A percentile compares a stretch with the other conserved stretches of the same genome.
phyloP scores from a whole-genome alignment of 306 rosid species.

The Cicer pinnatifidum region DNA sequence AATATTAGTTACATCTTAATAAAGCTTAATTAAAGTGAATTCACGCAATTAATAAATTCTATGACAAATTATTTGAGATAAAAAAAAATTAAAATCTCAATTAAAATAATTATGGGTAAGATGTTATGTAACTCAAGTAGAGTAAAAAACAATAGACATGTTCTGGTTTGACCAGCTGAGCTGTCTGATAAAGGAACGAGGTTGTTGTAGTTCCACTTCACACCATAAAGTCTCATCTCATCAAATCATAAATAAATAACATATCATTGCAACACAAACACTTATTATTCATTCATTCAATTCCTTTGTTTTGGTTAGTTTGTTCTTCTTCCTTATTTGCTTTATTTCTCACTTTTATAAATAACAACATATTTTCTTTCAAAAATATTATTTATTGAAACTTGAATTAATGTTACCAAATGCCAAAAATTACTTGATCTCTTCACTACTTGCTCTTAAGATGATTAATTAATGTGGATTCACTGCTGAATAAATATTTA shows the following conservation, averaged over 20 bases:
- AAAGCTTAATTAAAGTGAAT: no score
- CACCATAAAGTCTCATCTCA: neutral
- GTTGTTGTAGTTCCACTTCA: constrained; percentile 1
- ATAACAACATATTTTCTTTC: neutral
- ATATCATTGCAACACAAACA: neutral
- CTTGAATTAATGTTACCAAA: constrained; percentile 25
- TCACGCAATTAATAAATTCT: no score
- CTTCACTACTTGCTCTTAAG: constrained; percentile 18
- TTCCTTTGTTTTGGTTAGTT: constrained; percentile 30
- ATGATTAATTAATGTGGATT: neutral
- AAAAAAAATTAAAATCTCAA: no score
- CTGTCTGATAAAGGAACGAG: neutral
- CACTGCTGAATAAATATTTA: constrained; percentile 16
- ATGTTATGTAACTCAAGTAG: no score
- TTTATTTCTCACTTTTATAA: neutral
- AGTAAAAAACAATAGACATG: neutral
- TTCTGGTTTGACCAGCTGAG: neutral
- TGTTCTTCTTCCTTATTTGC: neutral
- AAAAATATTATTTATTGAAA: neutral
- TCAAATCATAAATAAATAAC: neutral
- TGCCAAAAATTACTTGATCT: constrained; percentile 11
- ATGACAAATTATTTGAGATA: no score
- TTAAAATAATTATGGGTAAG: no score
- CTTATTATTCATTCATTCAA: constrained; percentile 25
- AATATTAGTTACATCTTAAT: no score